Evolutionary conservation across 2,329 filamentous ascomycete genomes (phyloP), one percentile per base, ranked within the genome.

Genomic region (Pyricularia pennisetigena): DNA sequence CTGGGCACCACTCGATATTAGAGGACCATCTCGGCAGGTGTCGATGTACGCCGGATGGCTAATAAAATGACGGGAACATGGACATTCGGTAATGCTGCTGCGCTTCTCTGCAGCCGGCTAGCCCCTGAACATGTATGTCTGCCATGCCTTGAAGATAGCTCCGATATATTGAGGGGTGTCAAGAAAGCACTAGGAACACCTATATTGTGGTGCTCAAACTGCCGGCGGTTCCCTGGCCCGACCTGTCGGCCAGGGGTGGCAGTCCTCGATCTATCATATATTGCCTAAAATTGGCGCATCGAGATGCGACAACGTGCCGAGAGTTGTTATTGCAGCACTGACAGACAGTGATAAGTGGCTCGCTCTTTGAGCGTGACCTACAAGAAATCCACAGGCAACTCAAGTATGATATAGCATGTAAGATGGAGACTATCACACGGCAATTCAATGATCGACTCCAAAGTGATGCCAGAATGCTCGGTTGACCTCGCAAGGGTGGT

Each of bases 231-330:
- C 57, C 57, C 59, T 12, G 32, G 59, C 29, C 23, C 66, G 41
- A n/a, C 35, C 54, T 67, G 49, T 20, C 24, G 30, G 49, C 41
- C 41, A 67, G 8, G 65, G 65, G 14, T 64, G 12, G 3, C 30
- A 61, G 10, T 20, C 4, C 29, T 49, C 30, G 14, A 64, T 14
- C 16, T 30, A 26, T n/a, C 59, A 14, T 57, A 49, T 68, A 65
- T 68, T 68, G 67, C 67, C 67, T 68, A 67, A 67, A 67, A 29
- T 61, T 24, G 64, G 32, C 10, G 14, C 29, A 30, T 49, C 14
- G n/a, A 24, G 28, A 32, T 14, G 64, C 20, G 23, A 35, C 10
- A 8, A 30, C 14, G 24, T 28, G 62, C 20, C 6, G 14, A 29
- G 29, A 26, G 65, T 30, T 32, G 26, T n/a, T 10, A 35, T 10